Base-by-base conservation (phyloP, 352 stramenopile species). In the Phytophthora megakarya region DNA sequence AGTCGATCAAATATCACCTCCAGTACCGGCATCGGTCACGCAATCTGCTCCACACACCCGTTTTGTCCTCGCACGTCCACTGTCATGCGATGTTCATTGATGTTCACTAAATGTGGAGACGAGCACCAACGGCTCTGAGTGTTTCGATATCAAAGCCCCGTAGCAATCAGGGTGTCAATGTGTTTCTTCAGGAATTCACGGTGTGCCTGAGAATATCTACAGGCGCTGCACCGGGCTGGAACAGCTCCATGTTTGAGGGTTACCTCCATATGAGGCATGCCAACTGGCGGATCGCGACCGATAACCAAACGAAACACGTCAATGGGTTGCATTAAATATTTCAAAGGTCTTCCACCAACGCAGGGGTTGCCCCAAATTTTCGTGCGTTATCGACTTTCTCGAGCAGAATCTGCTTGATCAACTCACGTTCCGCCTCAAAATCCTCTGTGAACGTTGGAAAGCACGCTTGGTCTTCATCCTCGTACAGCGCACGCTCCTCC, bases 1-100 rank as follows among this genome's bases (percentile, higher is more conserved):
- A 59, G n/a, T 1, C 49, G 48, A 39, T 66, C 58, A 42, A 54
- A 66, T 9, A 42, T 47, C 4, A 50, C 42, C n/a, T 60, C 42
- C 15, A 66, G 33, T 4, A 66, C 59, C 1, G 58, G 58, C 58
- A 66, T 66, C 5, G 58, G 47, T 47, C 57, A 66, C 4, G 44
- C 30, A 12, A 50, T 38, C 10, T 19, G 33, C 10, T 43, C 58
- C 1, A 66, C 58, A 3, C 38, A 23, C n/a, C 37, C 25, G 23
- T 66, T 67, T 1, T 49, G n/a, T 9, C 33, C 42, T 19, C 48
- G 22, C 2, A 60, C 56, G 39, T 66, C 58, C 0, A 66, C 58
- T 13, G 48, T 59, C 58, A 66, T 66, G 5, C 47, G 58, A 40
- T 55, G 30, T 0, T 4, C 50, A 0, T 32, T 22, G 47, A 18